Conservation (phyloP, 306 rosid genomes). For the Medicago arabica region DNA sequence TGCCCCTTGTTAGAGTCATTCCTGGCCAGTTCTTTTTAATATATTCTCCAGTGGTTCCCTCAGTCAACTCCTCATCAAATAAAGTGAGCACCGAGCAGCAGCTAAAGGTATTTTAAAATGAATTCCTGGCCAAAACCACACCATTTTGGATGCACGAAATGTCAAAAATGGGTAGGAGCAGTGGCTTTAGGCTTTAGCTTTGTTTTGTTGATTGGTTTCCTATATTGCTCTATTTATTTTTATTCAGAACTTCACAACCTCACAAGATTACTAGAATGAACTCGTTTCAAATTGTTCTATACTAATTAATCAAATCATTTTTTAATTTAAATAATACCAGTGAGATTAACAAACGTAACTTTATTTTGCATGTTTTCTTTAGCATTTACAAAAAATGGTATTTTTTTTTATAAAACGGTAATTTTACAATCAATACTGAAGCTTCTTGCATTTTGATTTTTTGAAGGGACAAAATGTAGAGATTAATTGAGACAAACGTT, state of each 20-base stretch:
- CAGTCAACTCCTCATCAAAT: background rate
- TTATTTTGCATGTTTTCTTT: slow-evolving; percentile 20
- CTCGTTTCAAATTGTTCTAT: slow-evolving; percentile 20
- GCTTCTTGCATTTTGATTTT: background rate
- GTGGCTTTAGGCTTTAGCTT: background rate
- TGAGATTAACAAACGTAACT: background rate
- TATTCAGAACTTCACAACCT: slow-evolving; percentile 1
- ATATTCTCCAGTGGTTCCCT: slow-evolving; percentile 24
- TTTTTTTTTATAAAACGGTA: background rate
- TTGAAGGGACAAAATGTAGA: background rate
- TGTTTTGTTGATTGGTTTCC: background rate
- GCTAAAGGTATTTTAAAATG: slow-evolving; percentile 29
- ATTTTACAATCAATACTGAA: background rate
- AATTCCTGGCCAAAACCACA: slow-evolving; percentile 20
- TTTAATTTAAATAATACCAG: slow-evolving; percentile 8
- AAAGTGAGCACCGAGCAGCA: slow-evolving; percentile 12
- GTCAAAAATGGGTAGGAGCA: background rate
- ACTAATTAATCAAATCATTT: background rate
- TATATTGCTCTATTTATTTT: background rate
- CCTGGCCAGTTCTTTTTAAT: slow-evolving; percentile 21
- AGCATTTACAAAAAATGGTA: background rate
- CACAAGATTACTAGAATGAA: background rate
- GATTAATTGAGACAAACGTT: background rate
- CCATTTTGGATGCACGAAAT: slow-evolving; percentile 30
- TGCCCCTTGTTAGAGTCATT: slow-evolving; percentile 18